A percentile compares a stretch with the other conserved stretches of the same genome.
phyloP scores from a whole-genome alignment of 331 rosid species.

The Arachis monticola region DNA sequence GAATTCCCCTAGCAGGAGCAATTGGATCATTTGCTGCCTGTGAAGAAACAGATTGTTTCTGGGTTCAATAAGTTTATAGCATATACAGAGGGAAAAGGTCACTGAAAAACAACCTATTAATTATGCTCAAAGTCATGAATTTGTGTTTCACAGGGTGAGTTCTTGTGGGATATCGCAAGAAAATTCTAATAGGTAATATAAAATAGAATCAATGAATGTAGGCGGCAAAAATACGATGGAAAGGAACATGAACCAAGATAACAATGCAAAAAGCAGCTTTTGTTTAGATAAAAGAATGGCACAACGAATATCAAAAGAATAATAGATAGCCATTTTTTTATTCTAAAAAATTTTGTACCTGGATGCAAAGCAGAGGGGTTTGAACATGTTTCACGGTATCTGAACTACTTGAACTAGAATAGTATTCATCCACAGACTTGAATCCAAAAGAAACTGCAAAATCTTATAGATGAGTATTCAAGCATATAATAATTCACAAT shows the following conservation, averaged over 20 bases:
- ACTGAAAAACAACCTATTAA: not conserved
- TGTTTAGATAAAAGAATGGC: not conserved
- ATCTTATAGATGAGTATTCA: slow-evolving; percentile 31
- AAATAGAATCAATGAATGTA: slow-evolving; percentile 13
- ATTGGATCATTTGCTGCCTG: slow-evolving; percentile 98
- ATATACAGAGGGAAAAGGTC: not conserved
- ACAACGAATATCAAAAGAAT: slow-evolving; percentile 21
- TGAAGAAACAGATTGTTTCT: slow-evolving; percentile 33
- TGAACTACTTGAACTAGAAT: slow-evolving; percentile 80
- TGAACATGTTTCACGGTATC: slow-evolving; percentile 75
- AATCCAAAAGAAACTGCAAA: slow-evolving; percentile 94
- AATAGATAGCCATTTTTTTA: not conserved
- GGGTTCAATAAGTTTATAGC: slow-evolving; percentile 16
- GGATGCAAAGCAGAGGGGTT: slow-evolving; percentile 93
- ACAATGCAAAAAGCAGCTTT: not conserved
- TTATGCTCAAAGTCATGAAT: slow-evolving; percentile 3
- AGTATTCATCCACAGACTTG: slow-evolving; percentile 93
- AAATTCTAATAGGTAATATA: not conserved
- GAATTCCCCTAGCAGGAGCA: slow-evolving; percentile 85
- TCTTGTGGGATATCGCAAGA: not conserved
- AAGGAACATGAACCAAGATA: slow-evolving; percentile 1
- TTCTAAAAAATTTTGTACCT: slow-evolving; percentile 50
- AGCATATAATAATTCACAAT: slow-evolving; percentile 23
- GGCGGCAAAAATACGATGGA: not conserved
- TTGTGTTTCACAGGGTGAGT: not conserved